Base-by-base conservation (phyloP, 2,329 filamentous ascomycete genomes). In the Pestalotiopsis fici region DNA sequence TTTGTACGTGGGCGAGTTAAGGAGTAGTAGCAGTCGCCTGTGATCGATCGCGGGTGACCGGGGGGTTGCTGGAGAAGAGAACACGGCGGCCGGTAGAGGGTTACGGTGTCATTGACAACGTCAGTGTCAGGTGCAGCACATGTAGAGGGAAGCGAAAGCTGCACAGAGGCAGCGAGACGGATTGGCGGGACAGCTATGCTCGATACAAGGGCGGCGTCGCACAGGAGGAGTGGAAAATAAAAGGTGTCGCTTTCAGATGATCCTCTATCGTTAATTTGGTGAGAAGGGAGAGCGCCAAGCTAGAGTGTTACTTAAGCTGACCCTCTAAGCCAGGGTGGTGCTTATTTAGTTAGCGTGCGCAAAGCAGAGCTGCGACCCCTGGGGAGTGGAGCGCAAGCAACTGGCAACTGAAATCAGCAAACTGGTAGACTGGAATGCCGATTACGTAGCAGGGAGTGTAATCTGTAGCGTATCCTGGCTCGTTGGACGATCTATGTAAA, bases 191-290 rank as follows among this genome's bases (percentile, higher is more conserved):
- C 27, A 31, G 57, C 28, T 60, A 60, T 60, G 27, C 27, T 60
- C 57, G 7, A 60, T 60, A 60, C 57, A 37, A 31, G 27, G 25
- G 57, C 31, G 27, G 31, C 35, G 35, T 64, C 43, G 61, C 47
- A 64, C 61, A 64, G 25, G 37, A 43, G 61, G 61, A 56, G 18
- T 15, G 21, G n/a, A 25, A 64, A 64, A 64, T 31, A 64, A 54
- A 64, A 64, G 61, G 61, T 64, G 61, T 64, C 47, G 61, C 47
- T 55, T 64, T 31, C 15, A 60, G 31, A 60, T 27, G 57, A 60
- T 60, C 57, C 27, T 62, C 59, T 62, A 62, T 50, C 59, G 59
- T 35, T 37, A 62, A 62, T 62, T 62, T 62, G 59, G 59, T 50
- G 35, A 62, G 35, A 25, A 47, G 23, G 59, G 59, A 62, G 59